phyloP scores from a whole-genome alignment of 805 yeast species.

The Geotrichum ghanense region DNA sequence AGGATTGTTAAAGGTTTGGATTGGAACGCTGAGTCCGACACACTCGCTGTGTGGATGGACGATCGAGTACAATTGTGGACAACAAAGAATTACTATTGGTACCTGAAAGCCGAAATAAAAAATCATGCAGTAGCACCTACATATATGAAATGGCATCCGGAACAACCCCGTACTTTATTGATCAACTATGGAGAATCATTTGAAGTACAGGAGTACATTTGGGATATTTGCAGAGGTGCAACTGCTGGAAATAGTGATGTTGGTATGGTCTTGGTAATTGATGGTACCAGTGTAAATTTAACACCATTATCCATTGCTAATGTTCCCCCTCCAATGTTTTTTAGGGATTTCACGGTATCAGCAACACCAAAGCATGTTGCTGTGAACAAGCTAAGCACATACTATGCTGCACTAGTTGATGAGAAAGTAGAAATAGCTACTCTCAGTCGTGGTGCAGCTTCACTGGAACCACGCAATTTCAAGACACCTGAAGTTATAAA shows the following conservation, averaged over 20 bases:
- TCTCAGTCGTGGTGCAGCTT: slow-evolving; percentile 16
- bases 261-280: slow-evolving; percentile 74
- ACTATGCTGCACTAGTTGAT: slow-evolving; percentile 46
- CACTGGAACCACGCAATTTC: not conserved
- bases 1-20: slow-evolving; percentile 26
- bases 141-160: slow-evolving; percentile 68
- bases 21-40: slow-evolving; percentile 79
- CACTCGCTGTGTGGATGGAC: slow-evolving; percentile 54
- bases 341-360: slow-evolving; percentile 48
- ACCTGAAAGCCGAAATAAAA: slow-evolving; percentile 66
- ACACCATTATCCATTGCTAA: slow-evolving; percentile 80
- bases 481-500: not conserved
- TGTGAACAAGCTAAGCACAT: slow-evolving; percentile 45
- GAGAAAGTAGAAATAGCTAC: slow-evolving; percentile 36
- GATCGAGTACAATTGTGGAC: slow-evolving; percentile 81
- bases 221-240: slow-evolving; percentile 57
- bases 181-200: slow-evolving; percentile 31
- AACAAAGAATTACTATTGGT: slow-evolving; percentile 91
- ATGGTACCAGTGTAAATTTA: slow-evolving; percentile 56
- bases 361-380: slow-evolving; percentile 55
- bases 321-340: slow-evolving; percentile 91
- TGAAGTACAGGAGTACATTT: slow-evolving; percentile 57
- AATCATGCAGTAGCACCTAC: slow-evolving; percentile 7
- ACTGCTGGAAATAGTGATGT: slow-evolving; percentile 53
- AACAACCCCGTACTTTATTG: slow-evolving; percentile 57